phyloP scores from a whole-genome alignment of 306 rosid species.

The Neltuma alba region DNA sequence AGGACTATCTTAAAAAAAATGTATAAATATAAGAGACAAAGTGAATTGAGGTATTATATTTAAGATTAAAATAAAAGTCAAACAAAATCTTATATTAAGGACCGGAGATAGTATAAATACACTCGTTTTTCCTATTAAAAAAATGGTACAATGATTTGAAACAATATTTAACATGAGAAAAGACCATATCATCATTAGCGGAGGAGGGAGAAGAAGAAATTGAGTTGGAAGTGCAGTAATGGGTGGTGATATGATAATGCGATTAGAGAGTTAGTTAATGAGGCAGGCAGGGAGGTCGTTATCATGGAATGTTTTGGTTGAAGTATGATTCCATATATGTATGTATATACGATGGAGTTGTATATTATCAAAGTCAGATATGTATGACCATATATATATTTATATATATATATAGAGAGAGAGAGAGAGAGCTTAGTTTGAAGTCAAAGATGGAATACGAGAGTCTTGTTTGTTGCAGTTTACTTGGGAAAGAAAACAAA shows the following conservation, averaged over 20 bases:
- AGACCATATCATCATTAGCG: not conserved
- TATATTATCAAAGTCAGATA: not conserved
- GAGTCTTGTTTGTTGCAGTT: not conserved
- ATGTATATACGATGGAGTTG: not conserved
- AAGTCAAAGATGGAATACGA: not conserved
- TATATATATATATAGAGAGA: no score
- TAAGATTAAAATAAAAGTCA: no score
- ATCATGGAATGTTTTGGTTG: not conserved
- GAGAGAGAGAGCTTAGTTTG: no score
- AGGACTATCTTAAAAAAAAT: no score
- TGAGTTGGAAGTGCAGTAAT: no score
- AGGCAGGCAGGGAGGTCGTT: not conserved
- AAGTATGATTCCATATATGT: not conserved
- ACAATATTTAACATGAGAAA: not conserved
- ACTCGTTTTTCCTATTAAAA: no score
- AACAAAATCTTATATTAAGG: no score
- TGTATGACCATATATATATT: not conserved
- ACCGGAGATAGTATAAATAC: no score
- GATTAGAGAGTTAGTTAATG: not conserved
- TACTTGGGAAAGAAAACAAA: constrained; percentile 14
- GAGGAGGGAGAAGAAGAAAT: no score
- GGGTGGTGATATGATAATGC: not conserved
- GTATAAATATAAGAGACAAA: no score
- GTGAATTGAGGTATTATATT: no score
- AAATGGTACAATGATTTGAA: not conserved